Conservation (phyloP, 768 basidiomycete genomes). For the Amanita polypyramis region DNA sequence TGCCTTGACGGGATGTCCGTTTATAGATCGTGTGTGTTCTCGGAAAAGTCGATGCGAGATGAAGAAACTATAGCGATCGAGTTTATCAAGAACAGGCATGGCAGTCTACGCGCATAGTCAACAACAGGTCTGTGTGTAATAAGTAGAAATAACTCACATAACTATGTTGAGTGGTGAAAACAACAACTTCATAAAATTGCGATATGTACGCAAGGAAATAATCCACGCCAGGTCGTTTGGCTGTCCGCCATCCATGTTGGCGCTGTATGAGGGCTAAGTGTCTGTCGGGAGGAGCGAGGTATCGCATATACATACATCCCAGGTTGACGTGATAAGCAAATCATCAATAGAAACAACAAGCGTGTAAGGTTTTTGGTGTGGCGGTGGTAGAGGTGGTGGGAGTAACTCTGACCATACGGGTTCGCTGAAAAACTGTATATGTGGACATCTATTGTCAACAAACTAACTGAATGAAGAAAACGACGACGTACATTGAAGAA, state of each 20-base stretch:
- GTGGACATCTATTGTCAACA: background rate
- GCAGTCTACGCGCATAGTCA: conserved; percentile 56
- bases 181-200: conserved; percentile 95
- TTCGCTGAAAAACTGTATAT: conserved; percentile 75
- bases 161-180: conserved; percentile 85
- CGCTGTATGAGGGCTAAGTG: conserved; percentile 36
- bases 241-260: conserved; percentile 92
- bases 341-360: conserved; percentile 88
- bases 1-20: conserved; percentile 83
- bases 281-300: background rate
- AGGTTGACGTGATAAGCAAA: conserved; percentile 80
- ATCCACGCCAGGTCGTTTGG: conserved; percentile 95
- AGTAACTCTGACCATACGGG: conserved; percentile 90
- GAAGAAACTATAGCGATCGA: conserved; percentile 89
- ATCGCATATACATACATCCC: conserved; percentile 71
- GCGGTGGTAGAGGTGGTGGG: conserved; percentile 73
- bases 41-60: conserved; percentile 87
- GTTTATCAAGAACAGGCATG: conserved; percentile 78
- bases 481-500: conserved; percentile 52
- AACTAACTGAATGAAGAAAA: background rate
- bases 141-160: conserved; percentile 52
- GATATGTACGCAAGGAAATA: conserved; percentile 97
- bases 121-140: conserved; percentile 2
- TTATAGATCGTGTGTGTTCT: conserved; percentile 76
- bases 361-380: conserved; percentile 86